A percentile compares a stretch with the other conserved stretches of the same genome.
phyloP scores from a whole-genome alignment of 2,329 filamentous ascomycete species.

The Coccinonectria pachysandricola region DNA sequence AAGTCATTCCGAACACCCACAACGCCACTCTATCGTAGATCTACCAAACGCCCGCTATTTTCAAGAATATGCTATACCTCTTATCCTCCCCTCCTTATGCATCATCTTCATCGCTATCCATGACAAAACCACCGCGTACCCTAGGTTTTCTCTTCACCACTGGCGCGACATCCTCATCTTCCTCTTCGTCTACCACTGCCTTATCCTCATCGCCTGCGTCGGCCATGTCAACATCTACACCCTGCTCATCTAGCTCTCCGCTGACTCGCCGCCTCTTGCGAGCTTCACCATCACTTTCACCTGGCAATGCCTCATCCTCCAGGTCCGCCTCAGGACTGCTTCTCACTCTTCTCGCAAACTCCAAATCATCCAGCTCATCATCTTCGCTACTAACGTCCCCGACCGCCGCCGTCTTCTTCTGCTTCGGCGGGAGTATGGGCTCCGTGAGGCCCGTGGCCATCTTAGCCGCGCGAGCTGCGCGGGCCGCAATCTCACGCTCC shows the following conservation, averaged over 20 bases:
- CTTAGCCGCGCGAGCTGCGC: constrained; percentile 29
- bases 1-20: too few relatives aligned
- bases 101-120: constrained; percentile 52
- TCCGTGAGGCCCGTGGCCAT: constrained; percentile 9
- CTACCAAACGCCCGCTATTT: constrained; percentile 8
- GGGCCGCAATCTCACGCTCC: constrained; percentile 52
- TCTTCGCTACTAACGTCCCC: constrained; percentile 17
- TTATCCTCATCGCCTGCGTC: constrained; percentile 8
- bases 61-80: constrained; percentile 1
- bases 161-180: constrained; percentile 22
- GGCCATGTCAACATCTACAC: constrained; percentile 20
- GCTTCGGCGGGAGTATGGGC: constrained; percentile 11
- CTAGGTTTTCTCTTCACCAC: constrained; percentile 29
- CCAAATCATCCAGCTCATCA: constrained; percentile 13
- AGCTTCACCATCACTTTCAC: constrained; percentile 24
- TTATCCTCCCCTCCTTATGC: constrained; percentile 1
- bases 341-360: constrained; percentile 13
- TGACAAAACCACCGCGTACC: constrained; percentile 42
- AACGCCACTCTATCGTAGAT: too few relatives aligned
- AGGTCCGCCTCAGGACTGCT: constrained; percentile 12
- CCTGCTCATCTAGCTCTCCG: constrained; percentile 17
- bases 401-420: constrained; percentile 12
- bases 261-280: constrained; percentile 29
- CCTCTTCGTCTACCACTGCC: constrained; percentile 7
- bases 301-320: constrained; percentile 18